phyloP scores from a whole-genome alignment of 2,329 filamentous ascomycete genomes.

The Alternaria postmessia region DNA sequence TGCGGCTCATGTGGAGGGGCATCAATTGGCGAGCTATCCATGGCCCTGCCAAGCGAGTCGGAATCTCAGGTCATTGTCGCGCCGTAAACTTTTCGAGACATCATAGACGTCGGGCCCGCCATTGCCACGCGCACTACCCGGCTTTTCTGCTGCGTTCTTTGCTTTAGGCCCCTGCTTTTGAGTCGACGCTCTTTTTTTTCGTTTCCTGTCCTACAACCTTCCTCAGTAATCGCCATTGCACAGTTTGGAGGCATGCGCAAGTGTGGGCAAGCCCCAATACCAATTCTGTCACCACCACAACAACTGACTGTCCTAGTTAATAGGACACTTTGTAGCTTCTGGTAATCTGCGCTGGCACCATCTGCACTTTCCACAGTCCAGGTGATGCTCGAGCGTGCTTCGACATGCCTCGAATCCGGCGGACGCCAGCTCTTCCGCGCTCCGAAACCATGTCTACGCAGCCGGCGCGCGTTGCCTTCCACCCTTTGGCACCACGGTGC shows the following conservation, averaged over 20 bases:
- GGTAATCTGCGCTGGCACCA: slow-evolving; percentile 34
- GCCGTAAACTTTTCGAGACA: slow-evolving; percentile 36
- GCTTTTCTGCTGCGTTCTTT: slow-evolving; percentile 11
- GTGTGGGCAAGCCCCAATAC: slow-evolving; percentile 24
- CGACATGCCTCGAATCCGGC: slow-evolving; percentile 66
- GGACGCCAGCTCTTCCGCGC: slow-evolving; percentile 60
- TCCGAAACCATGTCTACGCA: slow-evolving; percentile 49
- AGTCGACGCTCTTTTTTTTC: neutral
- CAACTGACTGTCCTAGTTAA: slow-evolving; percentile 16
- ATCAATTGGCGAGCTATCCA: slow-evolving; percentile 22
- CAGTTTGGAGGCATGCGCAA: slow-evolving; percentile 28
- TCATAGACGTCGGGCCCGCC: slow-evolving; percentile 21
- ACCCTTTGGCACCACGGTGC: slow-evolving; percentile 65
- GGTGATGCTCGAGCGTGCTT: slow-evolving; percentile 67
- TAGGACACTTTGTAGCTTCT: slow-evolving; percentile 11
- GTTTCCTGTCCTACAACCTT: neutral
- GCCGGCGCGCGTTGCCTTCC: slow-evolving; percentile 61
- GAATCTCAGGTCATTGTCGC: slow-evolving; percentile 28
- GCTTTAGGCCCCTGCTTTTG: slow-evolving; percentile 6
- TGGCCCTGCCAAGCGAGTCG: slow-evolving; percentile 21
- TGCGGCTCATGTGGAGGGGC: slow-evolving; percentile 30
- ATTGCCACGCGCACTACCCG: slow-evolving; percentile 20
- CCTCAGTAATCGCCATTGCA: slow-evolving; percentile 16
- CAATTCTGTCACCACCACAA: neutral
- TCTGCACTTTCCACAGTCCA: slow-evolving; percentile 30